Evolutionary conservation across 495 filamentous ascomycete species (phyloP).

Genomic region (Achaetomiella virescens): DNA sequence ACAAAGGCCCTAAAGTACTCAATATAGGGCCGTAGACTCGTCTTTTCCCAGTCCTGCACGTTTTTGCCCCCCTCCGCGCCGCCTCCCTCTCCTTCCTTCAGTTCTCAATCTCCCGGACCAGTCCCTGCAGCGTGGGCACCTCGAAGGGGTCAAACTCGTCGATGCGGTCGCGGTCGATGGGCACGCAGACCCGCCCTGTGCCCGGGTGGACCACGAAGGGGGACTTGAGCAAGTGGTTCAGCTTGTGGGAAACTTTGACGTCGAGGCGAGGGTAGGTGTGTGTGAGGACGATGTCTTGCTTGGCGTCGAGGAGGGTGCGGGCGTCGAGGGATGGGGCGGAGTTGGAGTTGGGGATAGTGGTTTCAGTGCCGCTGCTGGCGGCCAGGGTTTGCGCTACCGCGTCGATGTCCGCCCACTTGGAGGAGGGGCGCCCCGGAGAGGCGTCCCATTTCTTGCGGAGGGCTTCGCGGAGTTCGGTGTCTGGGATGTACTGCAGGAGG

Average conservation of each 20-base stretch:
- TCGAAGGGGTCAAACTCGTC: slow-evolving; percentile 80
- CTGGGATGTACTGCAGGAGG: slow-evolving; percentile 72
- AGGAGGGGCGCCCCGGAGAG: slow-evolving; percentile 64
- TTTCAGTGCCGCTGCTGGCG: slow-evolving; percentile 49
- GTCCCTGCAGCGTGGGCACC: slow-evolving; percentile 77
- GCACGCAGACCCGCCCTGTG: slow-evolving; percentile 90
- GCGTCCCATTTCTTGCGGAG: slow-evolving; percentile 87
- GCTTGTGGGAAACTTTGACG: slow-evolving; percentile 91
- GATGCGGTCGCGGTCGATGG: slow-evolving; percentile 64
- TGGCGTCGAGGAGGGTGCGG: slow-evolving; percentile 69
- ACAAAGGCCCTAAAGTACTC: slow-evolving; percentile 85
- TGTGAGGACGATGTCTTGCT: slow-evolving; percentile 90
- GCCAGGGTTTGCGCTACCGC: slow-evolving; percentile 66
- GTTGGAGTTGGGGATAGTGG: slow-evolving; percentile 73
- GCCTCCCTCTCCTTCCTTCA: slow-evolving; percentile 37
- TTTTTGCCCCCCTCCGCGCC: slow-evolving; percentile 25
- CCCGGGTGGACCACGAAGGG: slow-evolving; percentile 95
- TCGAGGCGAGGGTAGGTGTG: slow-evolving; percentile 98
- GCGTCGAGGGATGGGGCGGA: slow-evolving; percentile 41
- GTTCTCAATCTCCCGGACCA: slow-evolving; percentile 74
- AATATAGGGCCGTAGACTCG: slow-evolving; percentile 84
- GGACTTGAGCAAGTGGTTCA: slow-evolving; percentile 93
- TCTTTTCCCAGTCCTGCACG: slow-evolving; percentile 91
- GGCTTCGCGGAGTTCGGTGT: slow-evolving; percentile 63
- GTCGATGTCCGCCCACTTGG: slow-evolving; percentile 94